These are phyloP conservation scores for Venturiaceae sp. DNA, from an alignment of 2,329 filamentous ascomycete species.

Conservation along the genomic window DNA sequence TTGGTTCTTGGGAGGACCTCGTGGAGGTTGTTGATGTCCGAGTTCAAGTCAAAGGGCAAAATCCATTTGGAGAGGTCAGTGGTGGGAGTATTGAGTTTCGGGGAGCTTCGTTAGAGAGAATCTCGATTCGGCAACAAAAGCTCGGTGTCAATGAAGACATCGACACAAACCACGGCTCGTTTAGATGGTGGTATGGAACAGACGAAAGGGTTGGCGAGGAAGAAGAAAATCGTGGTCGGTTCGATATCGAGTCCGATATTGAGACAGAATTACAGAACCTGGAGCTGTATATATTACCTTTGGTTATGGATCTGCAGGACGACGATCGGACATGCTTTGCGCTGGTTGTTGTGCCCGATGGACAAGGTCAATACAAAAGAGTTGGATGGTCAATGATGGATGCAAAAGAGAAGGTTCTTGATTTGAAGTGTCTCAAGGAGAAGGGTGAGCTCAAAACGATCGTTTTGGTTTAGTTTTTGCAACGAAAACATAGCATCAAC, in stretches of 20 bases:
- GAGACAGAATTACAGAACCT: neutral
- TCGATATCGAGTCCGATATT: neutral
- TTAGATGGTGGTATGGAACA: neutral
- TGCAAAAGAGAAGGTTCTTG: neutral
- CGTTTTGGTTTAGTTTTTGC: no score
- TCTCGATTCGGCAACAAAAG: neutral
- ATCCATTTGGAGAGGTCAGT: slow-evolving; percentile 4
- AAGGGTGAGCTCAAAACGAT: no score
- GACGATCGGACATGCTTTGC: neutral
- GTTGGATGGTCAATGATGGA: neutral
- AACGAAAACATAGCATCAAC: no score
- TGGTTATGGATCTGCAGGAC: neutral
- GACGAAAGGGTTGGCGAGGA: neutral
- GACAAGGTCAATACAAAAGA: neutral
- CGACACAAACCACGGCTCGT: neutral
- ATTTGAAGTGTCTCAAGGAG: neutral
- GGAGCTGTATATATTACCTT: neutral
- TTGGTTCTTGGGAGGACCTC: neutral
- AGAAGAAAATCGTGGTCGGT: neutral
- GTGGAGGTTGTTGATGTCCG: neutral
- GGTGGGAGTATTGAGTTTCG: neutral
- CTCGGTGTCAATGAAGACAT: neutral
- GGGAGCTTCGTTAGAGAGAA: neutral
- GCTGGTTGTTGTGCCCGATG: neutral
- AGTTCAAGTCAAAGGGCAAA: neutral